A percentile compares a stretch with the other conserved stretches of the same genome.
These are phyloP conservation scores for Codiaeum variegatum DNA, from an alignment of 441 rosid species.

Conservation along the genomic window DNA sequence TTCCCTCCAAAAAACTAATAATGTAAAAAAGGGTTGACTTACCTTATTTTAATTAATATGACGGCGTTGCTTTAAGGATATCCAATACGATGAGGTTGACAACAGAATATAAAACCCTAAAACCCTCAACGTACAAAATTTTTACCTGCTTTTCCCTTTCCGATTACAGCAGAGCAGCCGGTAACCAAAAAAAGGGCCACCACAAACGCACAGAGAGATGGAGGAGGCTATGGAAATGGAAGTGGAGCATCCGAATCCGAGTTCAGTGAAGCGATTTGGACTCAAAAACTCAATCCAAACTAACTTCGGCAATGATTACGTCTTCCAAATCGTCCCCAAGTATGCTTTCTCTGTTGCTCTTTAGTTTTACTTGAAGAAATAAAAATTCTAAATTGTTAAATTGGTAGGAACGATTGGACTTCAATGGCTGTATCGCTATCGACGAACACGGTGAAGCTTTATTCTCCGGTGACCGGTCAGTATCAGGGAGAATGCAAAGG, in stretches of 20 bases:
- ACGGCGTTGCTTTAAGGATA: not conserved
- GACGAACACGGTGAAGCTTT: constrained; percentile 65
- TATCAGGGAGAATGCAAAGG: constrained; percentile 83
- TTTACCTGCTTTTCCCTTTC: not conserved
- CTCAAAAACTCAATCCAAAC: constrained; percentile 78
- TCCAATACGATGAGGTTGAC: not conserved
- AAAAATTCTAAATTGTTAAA: not conserved
- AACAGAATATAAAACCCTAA: constrained; percentile 4
- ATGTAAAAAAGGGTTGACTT: no score
- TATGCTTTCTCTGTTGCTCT: constrained; percentile 22
- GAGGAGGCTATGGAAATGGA: constrained; percentile 61
- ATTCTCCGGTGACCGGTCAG: constrained; percentile 81
- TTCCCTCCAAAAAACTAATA: no score
- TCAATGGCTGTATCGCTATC: constrained; percentile 90
- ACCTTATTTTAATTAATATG: not conserved
- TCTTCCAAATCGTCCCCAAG: constrained; percentile 82
- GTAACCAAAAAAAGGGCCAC: not conserved
- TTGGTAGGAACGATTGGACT: constrained; percentile 66
- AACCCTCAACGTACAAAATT: constrained; percentile 9
- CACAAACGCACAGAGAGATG: constrained; percentile 16
- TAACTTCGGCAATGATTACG: constrained; percentile 79
- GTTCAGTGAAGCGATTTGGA: constrained; percentile 43
- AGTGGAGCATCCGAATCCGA: constrained; percentile 34
- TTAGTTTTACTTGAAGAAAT: not conserved
- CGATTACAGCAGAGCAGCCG: not conserved